Evolutionary conservation across 768 basidiomycete species (phyloP).

Genomic region (Kwoniella sp.): DNA sequence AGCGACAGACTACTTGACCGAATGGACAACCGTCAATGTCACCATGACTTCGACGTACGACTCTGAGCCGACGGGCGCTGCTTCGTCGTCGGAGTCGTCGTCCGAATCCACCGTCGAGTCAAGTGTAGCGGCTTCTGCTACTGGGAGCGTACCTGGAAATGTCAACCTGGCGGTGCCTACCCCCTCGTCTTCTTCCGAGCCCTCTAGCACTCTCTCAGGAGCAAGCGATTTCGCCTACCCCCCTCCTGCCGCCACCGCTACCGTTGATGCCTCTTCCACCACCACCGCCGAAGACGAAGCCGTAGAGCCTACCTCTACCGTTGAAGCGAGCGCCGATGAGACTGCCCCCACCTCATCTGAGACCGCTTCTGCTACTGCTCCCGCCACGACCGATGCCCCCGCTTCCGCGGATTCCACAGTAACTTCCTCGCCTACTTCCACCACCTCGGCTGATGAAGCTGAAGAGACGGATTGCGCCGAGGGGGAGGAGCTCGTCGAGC

Average conservation of each 20-base stretch:
- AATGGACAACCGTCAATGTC: slow-evolving; percentile 40
- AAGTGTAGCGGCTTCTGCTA: slow-evolving; percentile 4
- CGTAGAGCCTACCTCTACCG: slow-evolving; percentile 10
- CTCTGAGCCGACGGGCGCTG: slow-evolving; percentile 7
- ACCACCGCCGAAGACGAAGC: slow-evolving; percentile 7
- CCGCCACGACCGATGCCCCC: slow-evolving; percentile 6
- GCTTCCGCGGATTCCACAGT: background rate
- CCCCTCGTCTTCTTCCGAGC: slow-evolving; percentile 1
- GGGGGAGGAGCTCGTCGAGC: slow-evolving; percentile 15
- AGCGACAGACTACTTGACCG: slow-evolving; percentile 41
- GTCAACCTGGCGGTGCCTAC: slow-evolving; percentile 7
- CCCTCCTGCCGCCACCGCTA: slow-evolving; percentile 14
- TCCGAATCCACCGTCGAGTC: background rate
- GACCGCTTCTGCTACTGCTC: slow-evolving; percentile 1
- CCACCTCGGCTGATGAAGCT: slow-evolving; percentile 17
- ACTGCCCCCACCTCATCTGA: slow-evolving; percentile 14
- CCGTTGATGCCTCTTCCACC: slow-evolving; percentile 6
- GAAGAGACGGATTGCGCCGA: slow-evolving; percentile 21
- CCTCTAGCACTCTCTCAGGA: slow-evolving; percentile 4
- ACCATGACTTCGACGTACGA: slow-evolving; percentile 44
- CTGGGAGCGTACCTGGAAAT: slow-evolving; percentile 6
- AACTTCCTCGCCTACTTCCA: slow-evolving; percentile 9
- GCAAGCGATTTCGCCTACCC: slow-evolving; percentile 13
- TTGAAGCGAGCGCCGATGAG: slow-evolving; percentile 20
- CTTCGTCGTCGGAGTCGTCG: slow-evolving; percentile 3